Conservation (phyloP, 2,329 filamentous ascomycete genomes). For the Fusarium sp. region DNA sequence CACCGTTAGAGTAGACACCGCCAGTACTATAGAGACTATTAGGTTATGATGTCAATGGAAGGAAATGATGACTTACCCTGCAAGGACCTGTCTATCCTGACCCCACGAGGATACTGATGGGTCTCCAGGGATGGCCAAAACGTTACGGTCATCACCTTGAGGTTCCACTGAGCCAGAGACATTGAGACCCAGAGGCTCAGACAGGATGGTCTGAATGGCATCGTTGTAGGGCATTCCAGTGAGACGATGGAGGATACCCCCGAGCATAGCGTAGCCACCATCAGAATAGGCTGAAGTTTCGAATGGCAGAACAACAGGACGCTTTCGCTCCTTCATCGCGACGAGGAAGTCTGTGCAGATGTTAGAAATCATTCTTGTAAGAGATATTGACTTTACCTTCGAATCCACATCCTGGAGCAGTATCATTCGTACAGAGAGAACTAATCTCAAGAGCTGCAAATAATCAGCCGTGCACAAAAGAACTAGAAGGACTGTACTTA, state of each 20-base stretch:
- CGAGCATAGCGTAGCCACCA: conserved; percentile 34
- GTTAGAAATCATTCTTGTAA: not conserved
- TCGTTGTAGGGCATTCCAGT: conserved; percentile 23
- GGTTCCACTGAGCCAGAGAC: conserved; percentile 8
- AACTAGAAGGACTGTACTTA: accelerated
- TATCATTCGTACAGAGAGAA: not conserved
- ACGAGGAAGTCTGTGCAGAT: conserved; percentile 1
- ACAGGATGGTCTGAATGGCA: conserved; percentile 13
- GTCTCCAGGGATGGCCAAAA: conserved; percentile 8
- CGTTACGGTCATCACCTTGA: conserved; percentile 21
- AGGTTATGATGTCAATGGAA: not conserved
- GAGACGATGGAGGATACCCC: conserved; percentile 27
- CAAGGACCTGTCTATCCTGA: conserved; percentile 34
- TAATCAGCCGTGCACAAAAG: accelerated
- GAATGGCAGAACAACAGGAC: conserved; percentile 19
- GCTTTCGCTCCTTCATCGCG: conserved; percentile 27
- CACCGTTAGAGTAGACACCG: conserved; percentile 22
- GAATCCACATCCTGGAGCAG: not conserved
- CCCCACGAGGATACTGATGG: conserved; percentile 18
- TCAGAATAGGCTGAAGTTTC: conserved; percentile 42
- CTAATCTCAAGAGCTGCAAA: not conserved
- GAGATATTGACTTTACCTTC: not conserved
- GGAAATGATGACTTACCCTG: conserved; percentile 26
- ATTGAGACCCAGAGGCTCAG: conserved; percentile 26
- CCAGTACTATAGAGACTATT: conserved; percentile 10